A percentile compares a stretch with the other conserved stretches of the same genome.
These are phyloP conservation scores for Picea abies DNA, from an alignment of 83 land plant species.

Conservation along the genomic window DNA sequence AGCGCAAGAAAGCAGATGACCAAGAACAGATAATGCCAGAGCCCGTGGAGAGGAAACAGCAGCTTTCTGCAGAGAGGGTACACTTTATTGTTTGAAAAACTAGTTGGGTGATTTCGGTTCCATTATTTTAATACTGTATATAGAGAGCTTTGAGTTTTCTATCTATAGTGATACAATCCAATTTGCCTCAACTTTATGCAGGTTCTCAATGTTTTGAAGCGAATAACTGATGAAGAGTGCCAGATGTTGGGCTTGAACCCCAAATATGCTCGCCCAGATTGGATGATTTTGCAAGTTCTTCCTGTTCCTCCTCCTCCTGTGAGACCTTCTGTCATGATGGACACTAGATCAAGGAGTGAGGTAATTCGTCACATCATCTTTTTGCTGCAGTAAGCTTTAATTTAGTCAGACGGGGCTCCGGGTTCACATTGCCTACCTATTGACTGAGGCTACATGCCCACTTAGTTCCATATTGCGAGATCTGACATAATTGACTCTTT, in stretches of 20 bases:
- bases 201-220: constrained; percentile 90
- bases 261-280: constrained; percentile 98
- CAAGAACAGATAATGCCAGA: constrained; percentile 77
- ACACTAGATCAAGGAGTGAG: constrained; percentile 95
- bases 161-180: no score
- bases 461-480: neutral
- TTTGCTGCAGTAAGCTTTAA: neutral
- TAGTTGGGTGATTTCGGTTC: constrained; percentile 12
- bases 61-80: constrained; percentile 57
- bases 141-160: no score
- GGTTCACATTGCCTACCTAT: neutral
- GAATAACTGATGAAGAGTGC: constrained; percentile 95
- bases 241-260: constrained; percentile 82
- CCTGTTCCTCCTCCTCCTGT: constrained; percentile 99
- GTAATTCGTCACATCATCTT: constrained; percentile 22
- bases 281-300: constrained; percentile 99
- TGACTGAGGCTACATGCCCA: neutral
- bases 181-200: constrained; percentile 11
- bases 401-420: neutral
- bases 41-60: constrained; percentile 93
- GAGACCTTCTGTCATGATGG: constrained; percentile 99
- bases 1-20: constrained; percentile 83
- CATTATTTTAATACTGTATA: neutral
- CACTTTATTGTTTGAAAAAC: neutral
- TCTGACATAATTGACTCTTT: neutral